Evolutionary conservation across 1,284 basidiomycete species (phyloP).

Genomic region (Kwoniella shivajii): DNA sequence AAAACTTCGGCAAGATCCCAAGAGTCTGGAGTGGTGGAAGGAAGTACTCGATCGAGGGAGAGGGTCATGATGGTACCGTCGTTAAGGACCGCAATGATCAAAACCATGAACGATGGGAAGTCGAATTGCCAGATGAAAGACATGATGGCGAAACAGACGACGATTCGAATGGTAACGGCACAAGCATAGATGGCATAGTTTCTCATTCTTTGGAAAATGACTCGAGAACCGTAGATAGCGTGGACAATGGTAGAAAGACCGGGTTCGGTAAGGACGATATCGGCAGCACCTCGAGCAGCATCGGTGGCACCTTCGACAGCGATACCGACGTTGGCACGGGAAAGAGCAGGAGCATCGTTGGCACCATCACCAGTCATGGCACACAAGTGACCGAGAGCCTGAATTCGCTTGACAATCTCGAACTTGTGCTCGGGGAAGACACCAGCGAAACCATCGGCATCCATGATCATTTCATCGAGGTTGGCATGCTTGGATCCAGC

Average conservation of each 20-base stretch:
- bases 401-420: conserved; percentile 88
- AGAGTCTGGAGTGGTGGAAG: conserved; percentile 85
- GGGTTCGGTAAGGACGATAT: conserved; percentile 92
- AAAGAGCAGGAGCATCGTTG: conserved; percentile 91
- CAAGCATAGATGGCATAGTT: conserved; percentile 96
- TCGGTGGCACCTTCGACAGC: conserved; percentile 96
- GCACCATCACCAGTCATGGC: conserved; percentile 97
- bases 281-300: conserved; percentile 90
- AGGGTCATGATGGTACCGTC: conserved; percentile 99
- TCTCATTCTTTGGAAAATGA: conserved; percentile 97
- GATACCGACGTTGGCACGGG: conserved; percentile 94
- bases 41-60: conserved; percentile 93
- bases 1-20: conserved; percentile 98
- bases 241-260: conserved; percentile 96
- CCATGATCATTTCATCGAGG: conserved; percentile 86
- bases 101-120: conserved; percentile 99
- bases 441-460: conserved; percentile 72
- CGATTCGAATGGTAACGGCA: conserved; percentile 96
- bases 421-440: conserved; percentile 98
- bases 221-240: conserved; percentile 90
- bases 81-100: conserved; percentile 94
- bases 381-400: conserved; percentile 82
- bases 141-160: conserved; percentile 93
- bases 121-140: conserved; percentile 91
- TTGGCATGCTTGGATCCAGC: conserved; percentile 71